phyloP scores from a whole-genome alignment of 2,329 filamentous ascomycete genomes.

The Claviceps africana region DNA sequence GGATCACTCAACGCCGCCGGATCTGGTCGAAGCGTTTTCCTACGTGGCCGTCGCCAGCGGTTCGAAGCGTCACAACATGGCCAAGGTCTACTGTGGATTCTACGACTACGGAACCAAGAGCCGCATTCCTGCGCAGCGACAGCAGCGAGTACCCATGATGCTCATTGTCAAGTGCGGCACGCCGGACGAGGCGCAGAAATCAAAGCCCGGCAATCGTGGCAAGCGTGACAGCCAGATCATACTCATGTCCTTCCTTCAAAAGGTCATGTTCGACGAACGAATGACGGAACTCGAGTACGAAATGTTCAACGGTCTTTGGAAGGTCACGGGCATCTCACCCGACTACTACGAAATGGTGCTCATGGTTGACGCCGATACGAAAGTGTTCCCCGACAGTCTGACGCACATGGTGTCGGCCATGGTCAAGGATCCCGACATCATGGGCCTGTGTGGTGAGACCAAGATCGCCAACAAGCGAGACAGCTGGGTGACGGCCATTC shows the following conservation, averaged over 20 bases:
- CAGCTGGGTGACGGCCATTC: constrained; percentile 93
- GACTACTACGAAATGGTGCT: constrained; percentile 97
- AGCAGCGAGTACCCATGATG: constrained; percentile 97
- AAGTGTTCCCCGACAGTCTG: constrained; percentile 94
- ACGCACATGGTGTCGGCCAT: constrained; percentile 99
- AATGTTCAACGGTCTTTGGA: constrained; percentile 99
- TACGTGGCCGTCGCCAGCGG: constrained; percentile 95
- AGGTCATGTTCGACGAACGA: constrained; percentile 99
- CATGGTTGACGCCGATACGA: constrained; percentile 98
- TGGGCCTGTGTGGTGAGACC: constrained; percentile 96
- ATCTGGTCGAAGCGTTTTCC: constrained; percentile 80
- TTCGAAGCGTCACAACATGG: constrained; percentile 98
- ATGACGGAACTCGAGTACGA: constrained; percentile 99
- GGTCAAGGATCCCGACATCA: constrained; percentile 98
- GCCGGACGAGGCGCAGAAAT: constrained; percentile 63
- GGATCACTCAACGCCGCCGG: constrained; percentile 64
- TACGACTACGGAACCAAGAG: constrained; percentile 87
- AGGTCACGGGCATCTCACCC: constrained; percentile 93
- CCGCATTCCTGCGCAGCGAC: constrained; percentile 66
- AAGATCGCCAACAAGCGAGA: constrained; percentile 98
- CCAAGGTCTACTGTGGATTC: constrained; percentile 94
- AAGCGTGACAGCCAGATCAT: constrained; percentile 99
- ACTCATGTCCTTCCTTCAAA: constrained; percentile 97
- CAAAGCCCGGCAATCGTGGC: constrained; percentile 91
- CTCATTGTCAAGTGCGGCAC: constrained; percentile 92